A percentile compares a stretch with the other conserved stretches of the same genome.
Conservation (phyloP, 345 rosid genomes). For the Erysimum cheiranthoides region DNA sequence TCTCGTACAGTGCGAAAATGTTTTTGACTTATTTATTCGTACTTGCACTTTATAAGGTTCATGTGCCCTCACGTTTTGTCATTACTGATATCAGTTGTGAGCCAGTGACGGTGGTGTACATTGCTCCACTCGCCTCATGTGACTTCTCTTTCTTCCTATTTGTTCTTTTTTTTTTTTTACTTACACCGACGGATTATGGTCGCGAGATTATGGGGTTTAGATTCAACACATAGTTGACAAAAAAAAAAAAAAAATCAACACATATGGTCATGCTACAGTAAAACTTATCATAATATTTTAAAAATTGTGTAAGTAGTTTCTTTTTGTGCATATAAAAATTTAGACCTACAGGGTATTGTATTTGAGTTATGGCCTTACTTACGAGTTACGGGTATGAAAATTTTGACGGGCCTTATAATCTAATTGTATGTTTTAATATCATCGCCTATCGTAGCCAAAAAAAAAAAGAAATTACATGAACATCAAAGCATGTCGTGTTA, state of each 20-base stretch:
- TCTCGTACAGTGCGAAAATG: conserved; percentile 11
- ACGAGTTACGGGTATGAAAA: not conserved
- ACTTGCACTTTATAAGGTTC: conserved; percentile 34
- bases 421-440: not conserved
- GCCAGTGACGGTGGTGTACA: conserved; percentile 38
- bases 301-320: not conserved
- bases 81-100: conserved; percentile 30
- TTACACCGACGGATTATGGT: conserved; percentile 32
- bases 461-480: not conserved
- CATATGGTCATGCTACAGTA: conserved; percentile 3
- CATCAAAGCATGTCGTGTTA: not conserved
- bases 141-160: not conserved
- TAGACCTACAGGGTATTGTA: no score
- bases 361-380: not conserved
- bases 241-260: no score
- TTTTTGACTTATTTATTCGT: conserved; percentile 26
- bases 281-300: not conserved
- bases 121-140: conserved; percentile 37
- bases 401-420: not conserved
- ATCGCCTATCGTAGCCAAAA: not conserved
- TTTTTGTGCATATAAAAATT: not conserved
- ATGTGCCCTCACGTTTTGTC: conserved; percentile 47
- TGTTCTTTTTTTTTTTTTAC: not conserved
- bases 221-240: not conserved
- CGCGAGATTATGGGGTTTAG: not conserved